Evolutionary conservation across 2,329 filamentous ascomycete species (phyloP).

Genomic region (Penicillium sp.): DNA sequence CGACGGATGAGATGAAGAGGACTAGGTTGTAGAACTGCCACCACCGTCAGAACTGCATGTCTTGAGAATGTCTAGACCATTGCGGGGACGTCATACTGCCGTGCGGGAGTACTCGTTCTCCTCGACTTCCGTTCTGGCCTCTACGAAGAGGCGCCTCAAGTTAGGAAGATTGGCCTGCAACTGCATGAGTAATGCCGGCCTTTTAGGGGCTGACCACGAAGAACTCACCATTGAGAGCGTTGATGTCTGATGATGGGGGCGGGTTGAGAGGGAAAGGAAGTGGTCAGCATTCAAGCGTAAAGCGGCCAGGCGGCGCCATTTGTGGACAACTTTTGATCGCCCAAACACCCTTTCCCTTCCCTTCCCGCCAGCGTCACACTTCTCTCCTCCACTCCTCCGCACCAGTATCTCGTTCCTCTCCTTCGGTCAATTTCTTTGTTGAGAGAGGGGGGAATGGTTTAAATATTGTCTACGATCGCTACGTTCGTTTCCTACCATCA

Average conservation of each 20-base stretch:
- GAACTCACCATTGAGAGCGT: conserved; percentile 20
- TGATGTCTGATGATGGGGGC: not conserved
- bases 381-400: conserved; percentile 7
- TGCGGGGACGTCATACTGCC: conserved; percentile 62
- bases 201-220: not conserved
- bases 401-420: conserved; percentile 8
- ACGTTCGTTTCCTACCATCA: conserved; percentile 10
- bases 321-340: conserved; percentile 35
- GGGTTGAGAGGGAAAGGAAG: not conserved
- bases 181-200: conserved; percentile 12
- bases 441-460: conserved; percentile 15
- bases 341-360: conserved; percentile 23
- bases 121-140: conserved; percentile 87
- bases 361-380: conserved; percentile 7
- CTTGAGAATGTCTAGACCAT: too few species aligned
- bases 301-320: conserved; percentile 27
- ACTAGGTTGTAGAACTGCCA: conserved; percentile 89
- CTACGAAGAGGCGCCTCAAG: conserved; percentile 91
- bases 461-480: conserved; percentile 9
- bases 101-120: conserved; percentile 91
- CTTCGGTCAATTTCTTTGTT: conserved; percentile 4
- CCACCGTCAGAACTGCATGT: conserved; percentile 9
- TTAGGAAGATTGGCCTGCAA: conserved; percentile 67
- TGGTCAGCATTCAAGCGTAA: conserved; percentile 12
- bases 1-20: conserved; percentile 92